Percentiles rank a stretch among this genome's conserved stretches.
These are phyloP conservation scores for Aspergillus awamori DNA, from an alignment of 2,329 filamentous ascomycete species.

Conservation along the genomic window DNA sequence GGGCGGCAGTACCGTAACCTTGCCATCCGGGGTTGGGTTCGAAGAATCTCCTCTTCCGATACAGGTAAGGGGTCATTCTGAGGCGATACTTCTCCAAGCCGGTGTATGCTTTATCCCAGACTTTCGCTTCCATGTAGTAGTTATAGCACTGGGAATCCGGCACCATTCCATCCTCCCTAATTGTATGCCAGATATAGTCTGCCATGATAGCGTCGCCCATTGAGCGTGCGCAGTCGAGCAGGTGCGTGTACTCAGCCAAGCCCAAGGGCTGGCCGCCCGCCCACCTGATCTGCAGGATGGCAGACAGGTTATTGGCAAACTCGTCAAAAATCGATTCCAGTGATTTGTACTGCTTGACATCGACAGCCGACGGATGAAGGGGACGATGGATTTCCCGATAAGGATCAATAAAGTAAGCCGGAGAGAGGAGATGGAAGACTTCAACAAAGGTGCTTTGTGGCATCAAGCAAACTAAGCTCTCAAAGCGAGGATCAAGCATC, in stretches of 20 bases:
- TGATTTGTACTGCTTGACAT: conserved; percentile 46
- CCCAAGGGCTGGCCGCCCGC: conserved; percentile 41
- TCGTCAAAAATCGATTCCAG: conserved; percentile 43
- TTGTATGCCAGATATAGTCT: conserved; percentile 50
- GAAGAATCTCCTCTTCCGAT: conserved; percentile 31
- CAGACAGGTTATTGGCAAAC: conserved; percentile 42
- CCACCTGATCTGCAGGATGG: conserved; percentile 44
- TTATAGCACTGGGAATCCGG: conserved; percentile 60
- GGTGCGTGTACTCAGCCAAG: conserved; percentile 54
- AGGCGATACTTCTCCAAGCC: conserved; percentile 45
- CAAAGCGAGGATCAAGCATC: conserved; percentile 37
- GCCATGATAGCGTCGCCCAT: conserved; percentile 51
- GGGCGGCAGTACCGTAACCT: conserved; percentile 34
- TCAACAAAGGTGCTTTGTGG: conserved; percentile 64
- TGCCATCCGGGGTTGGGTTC: conserved; percentile 26
- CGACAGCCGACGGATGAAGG: conserved; percentile 53
- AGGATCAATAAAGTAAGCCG: conserved; percentile 53
- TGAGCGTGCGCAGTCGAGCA: conserved; percentile 56
- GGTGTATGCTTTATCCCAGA: conserved; percentile 50
- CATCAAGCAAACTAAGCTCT: conserved; percentile 43
- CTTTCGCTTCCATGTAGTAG: conserved; percentile 53
- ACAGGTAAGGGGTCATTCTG: conserved; percentile 37
- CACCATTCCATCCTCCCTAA: conserved; percentile 41
- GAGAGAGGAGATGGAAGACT: conserved; percentile 65
- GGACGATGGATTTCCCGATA: conserved; percentile 52